phyloP scores from a whole-genome alignment of 2,329 filamentous ascomycete genomes.

The Gaeumannomyces tritici region DNA sequence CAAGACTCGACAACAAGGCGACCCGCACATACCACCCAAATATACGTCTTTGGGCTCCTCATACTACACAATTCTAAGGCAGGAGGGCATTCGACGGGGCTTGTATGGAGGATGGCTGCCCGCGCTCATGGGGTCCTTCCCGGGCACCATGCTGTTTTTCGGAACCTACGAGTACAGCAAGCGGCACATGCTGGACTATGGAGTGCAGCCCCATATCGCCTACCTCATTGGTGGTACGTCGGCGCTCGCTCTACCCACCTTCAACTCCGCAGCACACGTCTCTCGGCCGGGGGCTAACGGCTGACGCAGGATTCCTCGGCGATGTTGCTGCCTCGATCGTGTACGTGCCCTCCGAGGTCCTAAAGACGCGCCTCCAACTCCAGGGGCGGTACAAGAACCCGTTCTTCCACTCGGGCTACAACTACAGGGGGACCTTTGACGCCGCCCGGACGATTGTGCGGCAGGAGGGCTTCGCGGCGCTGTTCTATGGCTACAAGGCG shows the following conservation, averaged over 20 bases:
- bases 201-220: slow-evolving; percentile 70
- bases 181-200: slow-evolving; percentile 73
- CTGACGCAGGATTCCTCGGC: slow-evolving; percentile 70
- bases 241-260: background rate
- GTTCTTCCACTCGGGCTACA: slow-evolving; percentile 88
- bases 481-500: slow-evolving; percentile 96
- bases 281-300: background rate
- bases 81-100: slow-evolving; percentile 79
- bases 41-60: slow-evolving; percentile 86
- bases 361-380: slow-evolving; percentile 93
- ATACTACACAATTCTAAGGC: slow-evolving; percentile 85
- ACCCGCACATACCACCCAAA: slow-evolving; percentile 84
- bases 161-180: slow-evolving; percentile 96
- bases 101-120: slow-evolving; percentile 91
- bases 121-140: slow-evolving; percentile 84
- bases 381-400: slow-evolving; percentile 95
- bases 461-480: slow-evolving; percentile 70
- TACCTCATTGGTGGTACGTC: slow-evolving; percentile 72
- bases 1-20: slow-evolving; percentile 95
- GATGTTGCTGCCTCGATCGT: slow-evolving; percentile 86
- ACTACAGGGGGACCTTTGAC: slow-evolving; percentile 79
- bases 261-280: background rate
- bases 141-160: slow-evolving; percentile 90
- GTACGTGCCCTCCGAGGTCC: slow-evolving; percentile 93
- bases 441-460: slow-evolving; percentile 78